phyloP scores from a whole-genome alignment of 805 yeast genomes.

The Saturnispora gosingensis region DNA sequence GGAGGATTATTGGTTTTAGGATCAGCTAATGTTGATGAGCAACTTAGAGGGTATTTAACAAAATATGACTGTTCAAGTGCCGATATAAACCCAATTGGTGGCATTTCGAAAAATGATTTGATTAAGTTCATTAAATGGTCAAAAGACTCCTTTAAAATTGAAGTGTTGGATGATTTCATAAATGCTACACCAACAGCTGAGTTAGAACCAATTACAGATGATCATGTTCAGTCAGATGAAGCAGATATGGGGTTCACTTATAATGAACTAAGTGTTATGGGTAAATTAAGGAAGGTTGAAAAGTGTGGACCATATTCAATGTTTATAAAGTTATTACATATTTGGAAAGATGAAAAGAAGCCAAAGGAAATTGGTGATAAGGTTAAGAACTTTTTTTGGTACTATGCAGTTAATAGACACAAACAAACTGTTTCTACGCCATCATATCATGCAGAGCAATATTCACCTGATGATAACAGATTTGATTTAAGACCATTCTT shows the following conservation, averaged over 20 bases:
- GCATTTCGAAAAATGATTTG: constrained; percentile 89
- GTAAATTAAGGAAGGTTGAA: constrained; percentile 80
- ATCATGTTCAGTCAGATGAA: constrained; percentile 93
- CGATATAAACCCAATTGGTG: constrained; percentile 98
- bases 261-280: constrained; percentile 86
- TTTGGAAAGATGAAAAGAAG: constrained; percentile 80
- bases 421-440: constrained; percentile 98
- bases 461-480: constrained; percentile 96
- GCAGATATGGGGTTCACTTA: constrained; percentile 98
- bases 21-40: constrained; percentile 95
- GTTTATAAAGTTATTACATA: constrained; percentile 83
- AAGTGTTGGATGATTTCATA: constrained; percentile 68
- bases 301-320: constrained; percentile 95
- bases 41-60: constrained; percentile 89
- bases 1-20: constrained; percentile 89
- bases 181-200: constrained; percentile 97
- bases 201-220: constrained; percentile 87
- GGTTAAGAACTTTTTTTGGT: constrained; percentile 87
- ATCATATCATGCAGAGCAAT: constrained; percentile 94
- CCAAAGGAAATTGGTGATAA: constrained; percentile 85
- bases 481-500: constrained; percentile 94
- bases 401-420: constrained; percentile 91
- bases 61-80: constrained; percentile 97
- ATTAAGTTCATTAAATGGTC: constrained; percentile 83
- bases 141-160: constrained; percentile 54